phyloP scores from a whole-genome alignment of 495 filamentous ascomycete genomes.

The Evansstolkia leycettana region DNA sequence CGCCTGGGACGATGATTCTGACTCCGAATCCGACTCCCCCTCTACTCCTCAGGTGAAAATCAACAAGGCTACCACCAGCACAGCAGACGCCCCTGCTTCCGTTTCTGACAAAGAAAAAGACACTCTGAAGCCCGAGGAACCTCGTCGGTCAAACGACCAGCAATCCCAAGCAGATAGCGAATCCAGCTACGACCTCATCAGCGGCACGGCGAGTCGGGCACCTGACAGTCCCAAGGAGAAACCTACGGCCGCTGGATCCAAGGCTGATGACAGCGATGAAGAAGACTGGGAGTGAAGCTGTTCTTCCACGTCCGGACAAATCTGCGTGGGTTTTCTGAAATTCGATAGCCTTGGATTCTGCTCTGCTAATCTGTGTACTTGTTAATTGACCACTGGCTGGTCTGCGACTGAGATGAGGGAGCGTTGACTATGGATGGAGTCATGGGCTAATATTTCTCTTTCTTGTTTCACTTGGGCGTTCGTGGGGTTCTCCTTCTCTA shows the following conservation, averaged over 20 bases:
- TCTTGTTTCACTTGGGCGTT: too few species aligned
- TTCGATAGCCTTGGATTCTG: too few species aligned
- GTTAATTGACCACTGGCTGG: too few species aligned
- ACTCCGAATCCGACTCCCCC: conserved; percentile 41
- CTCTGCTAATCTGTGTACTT: too few species aligned
- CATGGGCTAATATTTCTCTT: too few species aligned
- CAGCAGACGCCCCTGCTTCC: conserved; percentile 20
- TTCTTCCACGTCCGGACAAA: too few species aligned
- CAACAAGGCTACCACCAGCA: conserved; percentile 7
- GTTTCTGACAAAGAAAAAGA: conserved; percentile 17
- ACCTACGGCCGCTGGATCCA: conserved; percentile 34
- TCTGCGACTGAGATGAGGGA: too few species aligned
- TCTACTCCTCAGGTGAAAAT: conserved; percentile 35
- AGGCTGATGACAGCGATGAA: conserved; percentile 49
- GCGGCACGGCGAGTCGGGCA: conserved; percentile 68
- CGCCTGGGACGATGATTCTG: conserved; percentile 74
- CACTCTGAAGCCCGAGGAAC: conserved; percentile 44
- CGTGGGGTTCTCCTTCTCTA: too few species aligned
- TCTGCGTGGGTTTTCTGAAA: too few species aligned
- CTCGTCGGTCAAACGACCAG: conserved; percentile 74
- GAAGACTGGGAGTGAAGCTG: conserved; percentile 69
- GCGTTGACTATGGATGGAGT: too few species aligned
- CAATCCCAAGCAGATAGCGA: conserved; percentile 80
- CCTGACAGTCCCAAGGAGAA: conserved; percentile 64
- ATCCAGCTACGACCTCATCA: conserved; percentile 87